Conservation (phyloP, 176 grass and related monocot genomes). For the Hsuehochloa calcarea region DNA sequence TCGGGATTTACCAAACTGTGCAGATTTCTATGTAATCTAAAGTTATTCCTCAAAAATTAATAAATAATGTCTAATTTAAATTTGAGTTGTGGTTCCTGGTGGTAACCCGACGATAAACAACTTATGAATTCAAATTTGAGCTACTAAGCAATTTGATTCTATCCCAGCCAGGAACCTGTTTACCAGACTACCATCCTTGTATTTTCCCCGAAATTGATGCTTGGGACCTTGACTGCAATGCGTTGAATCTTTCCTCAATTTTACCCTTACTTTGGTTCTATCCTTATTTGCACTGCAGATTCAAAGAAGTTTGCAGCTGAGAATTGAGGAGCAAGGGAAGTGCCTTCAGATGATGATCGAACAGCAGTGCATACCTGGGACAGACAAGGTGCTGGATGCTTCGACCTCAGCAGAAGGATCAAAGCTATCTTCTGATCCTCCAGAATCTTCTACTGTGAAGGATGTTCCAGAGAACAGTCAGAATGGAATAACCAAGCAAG, state of each 20-base stretch:
- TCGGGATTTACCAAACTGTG: neutral
- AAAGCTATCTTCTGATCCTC: conserved; percentile 37
- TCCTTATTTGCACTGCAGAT: conserved; percentile 34
- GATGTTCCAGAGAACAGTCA: conserved; percentile 36
- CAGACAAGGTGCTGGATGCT: conserved; percentile 38
- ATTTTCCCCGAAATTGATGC: neutral
- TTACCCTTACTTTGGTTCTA: neutral
- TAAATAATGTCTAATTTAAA: neutral
- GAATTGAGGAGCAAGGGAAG: conserved; percentile 88
- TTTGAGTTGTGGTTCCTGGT: neutral
- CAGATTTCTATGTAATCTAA: neutral
- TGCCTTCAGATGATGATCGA: conserved; percentile 83
- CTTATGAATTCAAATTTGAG: neutral
- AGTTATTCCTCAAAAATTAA: neutral
- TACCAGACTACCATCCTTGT: neutral
- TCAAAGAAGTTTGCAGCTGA: conserved; percentile 80
- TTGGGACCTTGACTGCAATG: neutral
- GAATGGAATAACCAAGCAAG: conserved; percentile 35
- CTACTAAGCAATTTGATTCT: neutral
- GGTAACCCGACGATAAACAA: neutral
- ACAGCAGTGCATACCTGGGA: conserved; percentile 53
- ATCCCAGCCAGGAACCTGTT: neutral
- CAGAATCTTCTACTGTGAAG: conserved; percentile 27
- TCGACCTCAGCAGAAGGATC: conserved; percentile 39
- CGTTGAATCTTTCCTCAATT: neutral